Evolutionary conservation across 148 eudicot species (phyloP).

Genomic region (Chenopodium quinoa): DNA sequence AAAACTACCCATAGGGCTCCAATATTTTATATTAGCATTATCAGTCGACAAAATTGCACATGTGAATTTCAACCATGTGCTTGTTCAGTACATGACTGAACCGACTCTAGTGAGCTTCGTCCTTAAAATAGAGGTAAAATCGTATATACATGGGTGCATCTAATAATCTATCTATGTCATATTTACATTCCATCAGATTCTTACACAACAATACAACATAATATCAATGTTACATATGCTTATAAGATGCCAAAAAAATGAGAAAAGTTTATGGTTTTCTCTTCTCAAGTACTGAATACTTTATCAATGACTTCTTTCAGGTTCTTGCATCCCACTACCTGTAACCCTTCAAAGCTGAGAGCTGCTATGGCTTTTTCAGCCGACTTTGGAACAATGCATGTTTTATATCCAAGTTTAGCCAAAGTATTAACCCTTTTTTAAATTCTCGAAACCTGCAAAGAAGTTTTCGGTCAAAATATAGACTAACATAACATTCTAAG

Average conservation of each 20-base stretch:
- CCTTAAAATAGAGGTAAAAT: background rate
- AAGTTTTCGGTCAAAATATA: background rate
- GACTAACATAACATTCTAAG: background rate
- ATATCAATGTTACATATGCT: background rate
- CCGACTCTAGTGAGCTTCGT: background rate
- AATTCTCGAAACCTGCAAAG: slow-evolving; percentile 71
- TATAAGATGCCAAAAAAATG: background rate
- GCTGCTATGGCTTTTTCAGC: slow-evolving; percentile 48
- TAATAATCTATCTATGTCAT: background rate
- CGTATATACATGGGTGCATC: background rate
- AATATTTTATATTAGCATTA: background rate
- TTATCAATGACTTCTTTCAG: slow-evolving; percentile 70
- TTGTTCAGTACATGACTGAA: background rate
- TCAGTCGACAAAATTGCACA: background rate
- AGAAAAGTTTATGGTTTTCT: background rate
- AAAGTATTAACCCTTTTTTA: slow-evolving; percentile 76
- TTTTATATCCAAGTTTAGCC: slow-evolving; percentile 81
- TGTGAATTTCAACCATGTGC: background rate
- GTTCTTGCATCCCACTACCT: slow-evolving; percentile 68
- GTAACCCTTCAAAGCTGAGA: slow-evolving; percentile 37
- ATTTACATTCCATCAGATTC: slow-evolving; percentile 10
- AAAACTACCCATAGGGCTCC: background rate
- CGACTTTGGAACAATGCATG: slow-evolving; percentile 61
- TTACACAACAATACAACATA: slow-evolving; percentile 2
- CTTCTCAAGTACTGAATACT: slow-evolving; percentile 41